Base-by-base conservation (phyloP, 2,329 filamentous ascomycete genomes). In the Rhexocercosporidium sp. region DNA sequence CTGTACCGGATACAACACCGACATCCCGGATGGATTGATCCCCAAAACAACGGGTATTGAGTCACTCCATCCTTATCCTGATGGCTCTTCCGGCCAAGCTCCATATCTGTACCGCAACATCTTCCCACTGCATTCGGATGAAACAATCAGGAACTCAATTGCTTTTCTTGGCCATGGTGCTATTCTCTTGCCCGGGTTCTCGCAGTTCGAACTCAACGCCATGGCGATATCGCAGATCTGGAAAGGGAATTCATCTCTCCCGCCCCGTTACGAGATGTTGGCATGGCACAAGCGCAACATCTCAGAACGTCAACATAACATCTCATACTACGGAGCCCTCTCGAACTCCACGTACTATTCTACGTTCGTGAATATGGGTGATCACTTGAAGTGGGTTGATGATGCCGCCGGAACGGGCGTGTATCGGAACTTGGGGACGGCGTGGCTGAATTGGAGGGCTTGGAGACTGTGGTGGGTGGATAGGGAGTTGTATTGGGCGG, bases 101-200 rank as follows among this genome's bases (percentile, higher is more conserved):
- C 61, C 61, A 9, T 56, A 63, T 11, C 61, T 63, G 9, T 63
- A 63, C 49, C 61, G 47, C 16, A 63, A 63, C 16, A 63, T 63
- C 22, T 63, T 54, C 34, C 49, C 61, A 2, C 49, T 63, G 2
- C 61, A 63, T 46, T 39, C 49, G 6, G 61, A 63, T 27, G 18
- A n/a, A 27, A 25, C 49, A 6, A 46, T 63, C 16, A 20, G 61
- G 16, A 63, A 56, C 2, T 63, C 49, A 5, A 47, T 63, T 18
- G 49, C 61, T 16, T 63, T 41, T n/a, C n/a, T 63, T 8, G 61
- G 61, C 20, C 34, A 63, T 12, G 49, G 29, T 37, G 46, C 11
- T 3, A 56, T 54, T 5, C 1, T 44, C n/a, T 31, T 44, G 16
- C 61, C 47, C n/a, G 61, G 61, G 3, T 22, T 63, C 22, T n/a